Evolutionary conservation across 2,329 filamentous ascomycete genomes (phyloP), one percentile per base, ranked within the genome.

Genomic region (Claviceps citrina): DNA sequence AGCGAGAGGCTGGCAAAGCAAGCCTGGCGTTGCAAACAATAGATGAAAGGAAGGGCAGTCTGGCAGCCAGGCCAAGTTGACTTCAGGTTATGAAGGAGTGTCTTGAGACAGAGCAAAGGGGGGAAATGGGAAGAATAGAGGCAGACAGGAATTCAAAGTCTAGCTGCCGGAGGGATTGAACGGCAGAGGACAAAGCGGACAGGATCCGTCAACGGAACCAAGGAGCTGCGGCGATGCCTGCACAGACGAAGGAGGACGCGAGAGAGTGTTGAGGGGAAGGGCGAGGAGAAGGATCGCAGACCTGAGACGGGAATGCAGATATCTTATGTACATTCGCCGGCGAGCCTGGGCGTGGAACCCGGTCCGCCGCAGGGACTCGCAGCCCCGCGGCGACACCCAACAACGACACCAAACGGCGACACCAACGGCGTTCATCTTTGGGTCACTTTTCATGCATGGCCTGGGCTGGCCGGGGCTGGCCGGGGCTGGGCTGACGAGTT

Each of bases 161-260:
- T 50, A 56, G 52, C 50, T 51, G 50, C 52, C 53, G 51, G 41
- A 58, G 54, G 47, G 53, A 58, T 53, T 55, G 53, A 54, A 56
- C 49, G 54, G 48, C 51, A 25, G 31, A 36, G 19, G 44, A 36
- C 19, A 38, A 35, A 40, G 25, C 7, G 18, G 13, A 19, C 28
- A 31, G 38, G 38, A 39, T 37, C 22, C 36, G 28, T 39, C 32
- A 28, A 43, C 38, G 26, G 44, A 40, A 36, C 24, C 30, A 27
- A 31, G 12, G 34, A 36, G 19, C 31, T 15, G 30, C 19, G 31
- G 15, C 26, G 34, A 31, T 36, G 28, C 34, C 33, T 37, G 40
- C 13, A 34, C 40, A 31, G 38, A 42, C 41, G 33, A 35, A 35
- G 38, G 31, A 38, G 31, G 39, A 12, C 2, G 18, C 9, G 7